phyloP scores from a whole-genome alignment of 768 basidiomycete genomes.

The Leccinum sublutescens region DNA sequence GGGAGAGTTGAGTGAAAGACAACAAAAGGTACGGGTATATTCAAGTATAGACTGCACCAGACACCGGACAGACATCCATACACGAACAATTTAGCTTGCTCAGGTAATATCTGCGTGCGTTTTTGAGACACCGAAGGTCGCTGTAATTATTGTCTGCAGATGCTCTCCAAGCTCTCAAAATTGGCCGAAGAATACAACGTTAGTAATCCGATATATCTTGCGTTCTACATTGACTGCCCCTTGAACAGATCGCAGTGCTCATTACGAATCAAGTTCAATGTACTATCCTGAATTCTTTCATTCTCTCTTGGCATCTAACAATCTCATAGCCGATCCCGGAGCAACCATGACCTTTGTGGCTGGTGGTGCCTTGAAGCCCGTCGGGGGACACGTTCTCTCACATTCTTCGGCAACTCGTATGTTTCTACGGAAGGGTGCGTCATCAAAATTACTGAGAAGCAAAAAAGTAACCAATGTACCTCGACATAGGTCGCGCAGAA shows the following conservation, averaged over 20 bases:
- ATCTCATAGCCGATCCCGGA: conserved; percentile 77
- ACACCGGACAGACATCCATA: conserved; percentile 9
- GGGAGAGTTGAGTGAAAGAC: conserved; percentile 91
- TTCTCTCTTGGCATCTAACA: conserved; percentile 5
- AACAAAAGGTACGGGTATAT: conserved; percentile 66
- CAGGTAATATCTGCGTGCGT: conserved; percentile 49
- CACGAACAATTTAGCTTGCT: conserved; percentile 56
- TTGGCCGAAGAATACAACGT: conserved; percentile 92
- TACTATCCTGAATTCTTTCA: conserved; percentile 26
- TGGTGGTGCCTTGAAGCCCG: conserved; percentile 88
- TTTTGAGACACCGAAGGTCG: background rate
- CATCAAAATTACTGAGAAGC: background rate
- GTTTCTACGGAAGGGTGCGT: conserved; percentile 80
- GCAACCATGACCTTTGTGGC: conserved; percentile 95
- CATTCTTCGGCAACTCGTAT: conserved; percentile 86
- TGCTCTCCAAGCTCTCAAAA: conserved; percentile 89
- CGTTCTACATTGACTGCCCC: conserved; percentile 3
- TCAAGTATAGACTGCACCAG: background rate
- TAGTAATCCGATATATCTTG: conserved; percentile 4
- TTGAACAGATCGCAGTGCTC: conserved; percentile 69
- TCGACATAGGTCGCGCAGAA: conserved; percentile 70
- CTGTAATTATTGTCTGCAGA: conserved; percentile 40
- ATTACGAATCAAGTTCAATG: conserved; percentile 95
- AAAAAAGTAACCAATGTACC: background rate
- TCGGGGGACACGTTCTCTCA: conserved; percentile 86